Conservation (phyloP, 2,329 filamentous ascomycete species). For the Teratosphaeria epicoccoides region DNA sequence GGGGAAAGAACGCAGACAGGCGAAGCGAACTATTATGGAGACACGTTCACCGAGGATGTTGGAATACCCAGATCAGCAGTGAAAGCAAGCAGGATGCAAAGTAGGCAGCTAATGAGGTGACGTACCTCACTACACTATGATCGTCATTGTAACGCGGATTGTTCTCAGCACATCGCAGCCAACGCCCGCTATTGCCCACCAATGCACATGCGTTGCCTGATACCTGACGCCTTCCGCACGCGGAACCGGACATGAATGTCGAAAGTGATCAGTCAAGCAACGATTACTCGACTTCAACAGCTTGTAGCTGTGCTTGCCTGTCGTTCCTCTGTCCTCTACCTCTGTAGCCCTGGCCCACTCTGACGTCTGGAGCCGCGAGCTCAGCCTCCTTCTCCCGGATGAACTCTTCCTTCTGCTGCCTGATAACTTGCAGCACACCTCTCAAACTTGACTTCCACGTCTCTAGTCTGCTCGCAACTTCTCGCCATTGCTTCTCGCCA, state of each 20-base stretch:
- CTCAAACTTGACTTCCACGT: constrained; percentile 76
- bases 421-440: constrained; percentile 67
- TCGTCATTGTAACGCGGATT: not conserved
- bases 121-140: not conserved
- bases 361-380: not conserved
- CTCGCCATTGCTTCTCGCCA: constrained; percentile 94
- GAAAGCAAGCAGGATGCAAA: not conserved
- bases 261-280: not conserved
- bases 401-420: constrained; percentile 70
- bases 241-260: not conserved
- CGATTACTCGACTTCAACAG: not conserved
- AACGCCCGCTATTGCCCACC: not conserved
- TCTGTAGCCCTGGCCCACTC: not conserved
- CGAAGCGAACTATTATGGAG: no score
- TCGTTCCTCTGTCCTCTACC: not conserved
- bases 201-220: not conserved
- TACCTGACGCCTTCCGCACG: not conserved
- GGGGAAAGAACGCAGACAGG: not conserved
- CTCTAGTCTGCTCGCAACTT: constrained; percentile 81
- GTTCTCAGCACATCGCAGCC: not conserved
- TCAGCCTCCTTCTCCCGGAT: constrained; percentile 60
- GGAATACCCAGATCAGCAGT: no score
- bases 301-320: not conserved
- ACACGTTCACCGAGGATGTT: no score
- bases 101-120: not conserved